Percentiles rank a stretch among this genome's conserved stretches.
Evolutionary conservation across 2,329 filamentous ascomycete genomes (phyloP).

Genomic region (Phialophora chinensis): DNA sequence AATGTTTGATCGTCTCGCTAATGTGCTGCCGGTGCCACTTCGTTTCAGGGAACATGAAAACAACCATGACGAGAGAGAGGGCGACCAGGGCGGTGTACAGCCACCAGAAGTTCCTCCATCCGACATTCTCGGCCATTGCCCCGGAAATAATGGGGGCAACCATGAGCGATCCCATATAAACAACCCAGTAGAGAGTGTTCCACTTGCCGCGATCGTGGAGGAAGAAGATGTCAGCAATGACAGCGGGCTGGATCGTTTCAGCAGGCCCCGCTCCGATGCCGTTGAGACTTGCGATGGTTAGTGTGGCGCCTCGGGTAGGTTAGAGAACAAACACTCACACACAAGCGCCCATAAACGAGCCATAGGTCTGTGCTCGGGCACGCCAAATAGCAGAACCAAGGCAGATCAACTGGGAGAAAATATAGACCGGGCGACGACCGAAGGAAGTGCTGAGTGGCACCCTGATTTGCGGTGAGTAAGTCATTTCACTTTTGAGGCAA

Average conservation of each 20-base stretch:
- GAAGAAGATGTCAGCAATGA: constrained; percentile 70
- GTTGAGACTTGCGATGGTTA: constrained; percentile 51
- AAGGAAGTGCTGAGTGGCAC: constrained; percentile 62
- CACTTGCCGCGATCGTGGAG: constrained; percentile 68
- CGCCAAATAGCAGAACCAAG: constrained; percentile 63
- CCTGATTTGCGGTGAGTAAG: constrained; percentile 45
- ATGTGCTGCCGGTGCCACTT: constrained; percentile 59
- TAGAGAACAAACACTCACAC: constrained; percentile 41
- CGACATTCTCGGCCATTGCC: constrained; percentile 63
- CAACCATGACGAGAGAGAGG: constrained; percentile 56
- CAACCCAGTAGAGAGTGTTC: constrained; percentile 66
- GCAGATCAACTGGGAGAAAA: constrained; percentile 60
- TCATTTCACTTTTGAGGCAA: constrained; percentile 16
- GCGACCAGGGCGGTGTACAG: constrained; percentile 64
- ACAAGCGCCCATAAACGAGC: constrained; percentile 68
- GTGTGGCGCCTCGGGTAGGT: neutral
- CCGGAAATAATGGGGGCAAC: constrained; percentile 65
- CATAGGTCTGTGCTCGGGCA: constrained; percentile 63
- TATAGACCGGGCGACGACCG: constrained; percentile 60
- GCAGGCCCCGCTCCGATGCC: constrained; percentile 67
- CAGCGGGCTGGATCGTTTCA: constrained; percentile 66
- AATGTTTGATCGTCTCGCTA: constrained; percentile 31
- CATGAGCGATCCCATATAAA: constrained; percentile 69
- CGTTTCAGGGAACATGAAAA: constrained; percentile 69
- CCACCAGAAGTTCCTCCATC: constrained; percentile 71